Conservation (phyloP, 805 yeast species). For the Metschnikowia baotianmanensis region DNA sequence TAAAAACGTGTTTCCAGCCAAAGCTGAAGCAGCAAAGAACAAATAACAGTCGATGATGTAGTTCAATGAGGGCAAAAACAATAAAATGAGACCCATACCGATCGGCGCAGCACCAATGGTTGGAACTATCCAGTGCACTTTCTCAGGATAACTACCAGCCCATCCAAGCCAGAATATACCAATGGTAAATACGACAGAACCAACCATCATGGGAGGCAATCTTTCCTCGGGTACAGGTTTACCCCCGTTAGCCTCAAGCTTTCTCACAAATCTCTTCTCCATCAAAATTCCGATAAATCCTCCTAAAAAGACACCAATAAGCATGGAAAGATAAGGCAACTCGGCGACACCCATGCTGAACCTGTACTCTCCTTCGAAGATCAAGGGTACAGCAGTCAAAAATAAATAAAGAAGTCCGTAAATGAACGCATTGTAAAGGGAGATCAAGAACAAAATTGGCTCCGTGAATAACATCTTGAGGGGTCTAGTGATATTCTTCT, state of each 20-base stretch:
- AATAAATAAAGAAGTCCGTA: constrained; percentile 77
- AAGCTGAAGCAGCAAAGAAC: constrained; percentile 63
- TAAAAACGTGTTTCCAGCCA: constrained; percentile 53
- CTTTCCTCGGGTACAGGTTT: constrained; percentile 23
- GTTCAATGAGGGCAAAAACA: constrained; percentile 68
- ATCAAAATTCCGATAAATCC: constrained; percentile 49
- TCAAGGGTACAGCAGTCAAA: constrained; percentile 72
- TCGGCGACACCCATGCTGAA: constrained; percentile 62
- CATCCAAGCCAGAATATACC: constrained; percentile 23
- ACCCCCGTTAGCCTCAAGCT: constrained; percentile 29
- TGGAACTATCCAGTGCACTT: constrained; percentile 45
- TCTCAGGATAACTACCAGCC: constrained; percentile 20
- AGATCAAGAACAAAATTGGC: constrained; percentile 65
- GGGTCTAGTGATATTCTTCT: constrained; percentile 66
- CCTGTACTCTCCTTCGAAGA: constrained; percentile 50
- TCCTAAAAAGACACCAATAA: constrained; percentile 65
- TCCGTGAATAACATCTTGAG: constrained; percentile 62
- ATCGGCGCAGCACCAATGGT: constrained; percentile 56
- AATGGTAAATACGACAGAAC: constrained; percentile 15
- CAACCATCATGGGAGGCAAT: constrained; percentile 22
- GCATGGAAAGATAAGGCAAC: constrained; percentile 76
- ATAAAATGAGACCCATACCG: constrained; percentile 53
- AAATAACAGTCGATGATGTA: constrained; percentile 71
- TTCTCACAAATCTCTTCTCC: constrained; percentile 53
- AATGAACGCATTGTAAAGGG: constrained; percentile 72